Evolutionary conservation across 352 stramenopile species (phyloP), one percentile per base, ranked within the genome.

Genomic region (Phytophthora sp.): DNA sequence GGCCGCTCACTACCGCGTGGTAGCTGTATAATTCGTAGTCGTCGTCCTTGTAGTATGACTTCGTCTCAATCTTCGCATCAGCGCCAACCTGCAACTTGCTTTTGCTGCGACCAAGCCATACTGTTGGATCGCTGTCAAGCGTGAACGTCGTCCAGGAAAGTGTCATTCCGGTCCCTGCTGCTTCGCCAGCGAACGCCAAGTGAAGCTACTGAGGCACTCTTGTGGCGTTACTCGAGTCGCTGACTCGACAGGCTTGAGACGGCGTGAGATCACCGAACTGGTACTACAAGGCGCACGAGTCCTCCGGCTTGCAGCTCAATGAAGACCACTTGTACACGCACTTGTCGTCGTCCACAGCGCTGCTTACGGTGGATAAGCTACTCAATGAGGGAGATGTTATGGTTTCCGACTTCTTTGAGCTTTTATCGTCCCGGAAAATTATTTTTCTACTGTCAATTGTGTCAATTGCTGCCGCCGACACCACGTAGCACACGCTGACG

Each of bases 311-410:
- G 27, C 50, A 57, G 24, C 50, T 57, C n/a, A 55, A 95, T 84
- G 42, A 97, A 86, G 2, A 84, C 79, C 4, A 48, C 20, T 52
- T 88, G 76, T 46, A 94, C 45, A 32, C 28, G 11, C 26, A 70
- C 21, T 69, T 51, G 43, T 30, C 41, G 21, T 60, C 42, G 58
- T 66, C 21, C 12, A 63, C n/a, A 56, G 84, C 43, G 21, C 69
- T 67, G 30, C 74, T n/a, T n/a, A n/a, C n/a, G n/a, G n/a, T n/a
- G n/a, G n/a, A n/a, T n/a, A n/a, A n/a, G n/a, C n/a, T n/a, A n/a
- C n/a, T n/a, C n/a, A n/a, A n/a, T n/a, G n/a, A n/a, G n/a, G n/a
- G n/a, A n/a, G n/a, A n/a, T n/a, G n/a, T n/a, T n/a, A n/a, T n/a
- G n/a, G n/a, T n/a, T n/a, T n/a, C n/a, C n/a, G n/a, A n/a, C n/a